Base-by-base conservation (phyloP, 164 flowering plant genomes). In the Magnolia kwangsiensis region DNA sequence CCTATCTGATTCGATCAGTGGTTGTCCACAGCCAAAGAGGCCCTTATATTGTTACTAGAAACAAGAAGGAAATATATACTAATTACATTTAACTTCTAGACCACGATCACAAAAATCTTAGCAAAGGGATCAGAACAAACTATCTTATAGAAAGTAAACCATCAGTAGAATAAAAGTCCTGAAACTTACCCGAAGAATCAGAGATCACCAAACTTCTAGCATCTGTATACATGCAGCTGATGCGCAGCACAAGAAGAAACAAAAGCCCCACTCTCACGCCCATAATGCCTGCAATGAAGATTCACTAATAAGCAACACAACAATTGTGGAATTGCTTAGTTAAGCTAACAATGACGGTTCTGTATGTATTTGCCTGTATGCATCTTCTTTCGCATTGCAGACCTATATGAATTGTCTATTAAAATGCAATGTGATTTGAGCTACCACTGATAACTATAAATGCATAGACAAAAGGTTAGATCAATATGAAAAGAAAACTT, bases 221-320 rank as follows among this genome's bases (percentile, higher is more conserved):
- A 77, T 86, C 79, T 2, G 24, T 82, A 81, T 79, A 79, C 51
- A 70, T 78, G 84, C 86, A 88, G 81, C 74, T 79, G 76, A 77
- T 73, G 64, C 83, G 78, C 84, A 93, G 63, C 71, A 89, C 75
- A 71, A 85, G 74, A 76, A 91, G 83, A 77, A 88, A 73, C 29
- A 88, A 67, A 63, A 88, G 68, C 80, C 85, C 84, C 51, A 81
- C 74, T 83, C 85, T 88, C 75, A 55, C 63, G 68, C 82, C 91
- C 98, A 92, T 92, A 61, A 74, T 84, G 45, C 86, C 90, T 86
- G 89, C 72, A 78, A 68, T 8, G 49, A 63, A 70, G 45, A 37
- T 37, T 37, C 45, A 37, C 45, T 37, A 37, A 37, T 37, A 37
- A 37, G 45, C 45, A 37, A 37, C 45, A 37, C 4, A 5, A 37